Base-by-base conservation (phyloP, 2,329 filamentous ascomycete species). In the Diaporthe humulicola region DNA sequence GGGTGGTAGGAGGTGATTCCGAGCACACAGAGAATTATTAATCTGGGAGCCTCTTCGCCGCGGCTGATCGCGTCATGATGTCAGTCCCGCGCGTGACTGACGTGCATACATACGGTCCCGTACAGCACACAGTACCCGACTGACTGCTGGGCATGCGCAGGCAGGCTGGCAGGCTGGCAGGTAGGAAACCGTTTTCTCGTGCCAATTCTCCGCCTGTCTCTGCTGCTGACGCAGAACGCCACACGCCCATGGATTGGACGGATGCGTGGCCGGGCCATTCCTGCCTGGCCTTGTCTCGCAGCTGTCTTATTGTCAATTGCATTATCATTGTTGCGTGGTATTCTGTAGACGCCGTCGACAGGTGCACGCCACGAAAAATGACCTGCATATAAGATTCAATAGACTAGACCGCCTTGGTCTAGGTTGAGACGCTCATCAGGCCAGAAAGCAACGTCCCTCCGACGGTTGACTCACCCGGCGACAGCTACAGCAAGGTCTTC, bases 311-410 rank as follows among this genome's bases (percentile, higher is more conserved):
- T 19, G 25, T 60, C 9, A 5, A 40, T 40, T 36, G 28, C 36
- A 42, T 40, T 30, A 22, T 42, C 33, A 25, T 60, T 42, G 38
- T 28, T n/a, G 40, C 60, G 17, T 42, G 40, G 38, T 66, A 36
- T 22, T 22, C 19, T 30, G 10, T 22, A n/a, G 25, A 28, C 25
- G 28, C 7, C 1, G 42, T 30, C 61, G 42, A 66, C 42, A 15
- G n/a, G n/a, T 54, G 45, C 64, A 52, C 38, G 14, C 25, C 38
- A 45, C 48, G 30, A 69, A 54, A 52, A 52, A 54, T 69, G 15
- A 54, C 64, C 48, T 50, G 64, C 64, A 69, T 56, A 33, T 54
- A 40, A 69, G 45, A 69, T 69, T 69, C 64, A 30, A 69, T 69
- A 50, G 33, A 54, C 64, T 54, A 69, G 48, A 15, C 48, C 33